Conservation (phyloP, 441 rosid species). For the Theobroma grandiflorum region DNA sequence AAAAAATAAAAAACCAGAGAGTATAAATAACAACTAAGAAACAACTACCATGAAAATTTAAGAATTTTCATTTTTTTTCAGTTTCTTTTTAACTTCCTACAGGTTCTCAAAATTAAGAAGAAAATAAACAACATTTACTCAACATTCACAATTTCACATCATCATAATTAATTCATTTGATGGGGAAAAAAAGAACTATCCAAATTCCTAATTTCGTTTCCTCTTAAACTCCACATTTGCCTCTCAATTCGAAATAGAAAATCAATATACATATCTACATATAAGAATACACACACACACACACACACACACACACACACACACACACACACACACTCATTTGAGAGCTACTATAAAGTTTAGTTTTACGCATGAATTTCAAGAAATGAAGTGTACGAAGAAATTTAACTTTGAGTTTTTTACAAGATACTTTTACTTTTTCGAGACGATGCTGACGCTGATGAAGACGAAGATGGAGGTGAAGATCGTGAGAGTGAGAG, state of each 20-base stretch:
- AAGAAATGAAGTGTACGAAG: not conserved
- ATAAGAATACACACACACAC: not conserved
- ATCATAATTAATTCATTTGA: not conserved
- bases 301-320: not conserved
- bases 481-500: constrained; percentile 33
- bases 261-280: not conserved
- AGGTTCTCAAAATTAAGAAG: not conserved
- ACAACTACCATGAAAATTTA: constrained; percentile 2
- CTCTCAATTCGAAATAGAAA: not conserved
- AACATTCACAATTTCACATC: not conserved
- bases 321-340: not conserved
- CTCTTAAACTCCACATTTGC: not conserved
- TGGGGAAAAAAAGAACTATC: not conserved
- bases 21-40: not conserved
- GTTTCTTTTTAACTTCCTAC: not conserved
- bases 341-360: constrained; percentile 10
- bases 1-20: not conserved
- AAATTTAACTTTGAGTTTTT: not conserved
- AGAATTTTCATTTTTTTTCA: not conserved
- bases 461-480: constrained; percentile 28
- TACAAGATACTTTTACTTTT: constrained; percentile 37
- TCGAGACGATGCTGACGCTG: constrained; percentile 27
- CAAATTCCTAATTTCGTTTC: constrained; percentile 5
- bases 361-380: constrained; percentile 3
- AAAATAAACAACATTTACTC: not conserved